A percentile compares a stretch with the other conserved stretches of the same genome.
These are phyloP conservation scores for Chenopodium quinoa DNA, from an alignment of 148 eudicot species.

Conservation along the genomic window DNA sequence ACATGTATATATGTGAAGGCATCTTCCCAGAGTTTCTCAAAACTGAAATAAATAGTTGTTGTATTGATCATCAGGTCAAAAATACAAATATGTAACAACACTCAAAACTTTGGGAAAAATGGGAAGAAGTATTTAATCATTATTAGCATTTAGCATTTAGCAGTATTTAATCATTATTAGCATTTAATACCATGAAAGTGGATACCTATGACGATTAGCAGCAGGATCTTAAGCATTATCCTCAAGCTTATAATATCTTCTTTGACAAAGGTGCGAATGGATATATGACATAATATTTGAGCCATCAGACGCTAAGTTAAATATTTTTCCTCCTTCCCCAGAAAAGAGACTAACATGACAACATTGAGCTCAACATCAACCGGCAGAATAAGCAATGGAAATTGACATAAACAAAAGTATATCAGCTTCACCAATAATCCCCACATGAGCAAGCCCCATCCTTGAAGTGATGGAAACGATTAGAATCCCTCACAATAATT, in stretches of 20 bases:
- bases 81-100: no score
- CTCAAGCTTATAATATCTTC: background rate
- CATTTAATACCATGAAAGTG: background rate
- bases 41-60: no score
- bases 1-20: no score
- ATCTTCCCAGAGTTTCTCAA: no score
- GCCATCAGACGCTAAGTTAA: background rate
- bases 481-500: slow-evolving; percentile 70
- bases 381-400: background rate
- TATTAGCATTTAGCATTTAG: no score
- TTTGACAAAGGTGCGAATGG: background rate
- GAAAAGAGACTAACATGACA: background rate
- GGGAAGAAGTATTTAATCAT: background rate
- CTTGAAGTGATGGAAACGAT: slow-evolving; percentile 76
- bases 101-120: background rate
- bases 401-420: background rate
- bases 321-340: background rate
- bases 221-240: background rate
- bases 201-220: background rate
- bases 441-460: slow-evolving; percentile 72
- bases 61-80: no score
- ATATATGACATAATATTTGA: background rate
- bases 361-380: background rate
- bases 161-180: no score
- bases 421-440: slow-evolving; percentile 55